Evolutionary conservation across 2,329 filamentous ascomycete genomes (phyloP).

Genomic region (Penicillium sp.): DNA sequence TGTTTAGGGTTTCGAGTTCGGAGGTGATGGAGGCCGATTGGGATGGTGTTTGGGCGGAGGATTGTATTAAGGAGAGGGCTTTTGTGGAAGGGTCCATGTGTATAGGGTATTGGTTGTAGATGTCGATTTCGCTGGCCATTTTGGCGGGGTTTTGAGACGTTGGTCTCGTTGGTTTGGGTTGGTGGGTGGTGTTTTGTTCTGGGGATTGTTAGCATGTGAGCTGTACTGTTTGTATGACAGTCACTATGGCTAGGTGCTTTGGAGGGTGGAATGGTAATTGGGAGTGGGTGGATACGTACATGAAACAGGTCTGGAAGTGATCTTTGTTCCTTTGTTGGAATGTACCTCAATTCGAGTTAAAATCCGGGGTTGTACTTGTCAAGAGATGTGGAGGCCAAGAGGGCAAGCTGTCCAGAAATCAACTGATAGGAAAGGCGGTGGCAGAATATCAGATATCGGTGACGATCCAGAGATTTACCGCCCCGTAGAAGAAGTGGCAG

Average conservation of each 20-base stretch:
- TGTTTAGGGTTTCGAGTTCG: constrained; percentile 72
- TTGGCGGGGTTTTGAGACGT: constrained; percentile 7
- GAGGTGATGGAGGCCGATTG: constrained; percentile 53
- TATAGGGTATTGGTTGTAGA: constrained; percentile 77
- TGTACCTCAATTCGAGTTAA: not conserved
- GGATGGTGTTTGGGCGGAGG: constrained; percentile 43
- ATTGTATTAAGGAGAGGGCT: constrained; percentile 55
- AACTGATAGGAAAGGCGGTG: constrained; percentile 19
- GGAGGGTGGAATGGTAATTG: not conserved
- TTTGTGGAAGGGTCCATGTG: constrained; percentile 79
- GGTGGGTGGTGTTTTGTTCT: no score
- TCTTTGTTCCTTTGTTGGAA: not conserved
- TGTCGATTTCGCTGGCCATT: constrained; percentile 34
- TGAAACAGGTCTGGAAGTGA: not conserved
- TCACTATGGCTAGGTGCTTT: not conserved
- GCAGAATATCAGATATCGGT: no score
- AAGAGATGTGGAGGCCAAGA: constrained; percentile 12
- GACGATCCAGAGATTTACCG: no score
- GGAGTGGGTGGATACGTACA: not conserved
- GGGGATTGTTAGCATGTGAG: constrained; percentile 5
- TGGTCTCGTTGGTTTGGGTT: not conserved
- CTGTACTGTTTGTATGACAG: not conserved
- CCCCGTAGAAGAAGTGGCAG: no score
- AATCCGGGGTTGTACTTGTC: not conserved
- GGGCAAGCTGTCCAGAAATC: constrained; percentile 26